Base-by-base conservation (phyloP, 192 early-diverging fungal species). In the Podila verticillata region DNA sequence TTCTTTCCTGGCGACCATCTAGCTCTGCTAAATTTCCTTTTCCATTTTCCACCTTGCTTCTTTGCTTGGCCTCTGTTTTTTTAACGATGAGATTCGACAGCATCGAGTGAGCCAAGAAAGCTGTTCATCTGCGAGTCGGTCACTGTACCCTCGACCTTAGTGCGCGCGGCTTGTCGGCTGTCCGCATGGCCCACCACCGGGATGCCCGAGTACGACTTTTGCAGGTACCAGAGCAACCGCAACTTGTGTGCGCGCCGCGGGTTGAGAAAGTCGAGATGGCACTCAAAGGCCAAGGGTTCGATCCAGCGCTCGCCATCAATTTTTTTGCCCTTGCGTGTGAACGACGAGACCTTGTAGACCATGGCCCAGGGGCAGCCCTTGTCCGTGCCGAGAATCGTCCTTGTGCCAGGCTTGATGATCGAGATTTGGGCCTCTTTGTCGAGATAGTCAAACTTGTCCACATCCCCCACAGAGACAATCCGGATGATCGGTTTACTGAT, bases 351-450 rank as follows among this genome's bases (percentile, higher is more conserved):
- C 48, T 74, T 74, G 69, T 81, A 84, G 60, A 74, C 74, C 39
- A 84, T 81, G 1, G 75, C 69, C 83, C 83, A 84, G 20, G 75
- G 61, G 15, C 71, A 73, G 19, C 77, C 78, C 24, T 75, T 72
- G 34, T 84, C 83, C n/a, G 83, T 75, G 15, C 75, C 83, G 1
- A 84, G 48, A 31, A 84, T 35, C 6, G 83, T 81, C 57, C 78
- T 61, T 17, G 73, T 74, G 22, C 83, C 83, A 10, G 77, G 78
- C 59, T 81, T 79, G 19, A 74, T 39, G 36, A 84, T 72, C 22
- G 83, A 70, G 68, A 84, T 81, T 15, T 68, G 68, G 28, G 77
- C 83, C 39, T 78, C 83, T 62, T 84, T 84, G 36, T 84, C 83
- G 15, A 84, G 61, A 64, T 84, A 84, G 30, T 84, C 83, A 29